These are phyloP conservation scores for Carex myosuroides DNA, from an alignment of 176 grass and related monocot genomes.

Conservation along the genomic window DNA sequence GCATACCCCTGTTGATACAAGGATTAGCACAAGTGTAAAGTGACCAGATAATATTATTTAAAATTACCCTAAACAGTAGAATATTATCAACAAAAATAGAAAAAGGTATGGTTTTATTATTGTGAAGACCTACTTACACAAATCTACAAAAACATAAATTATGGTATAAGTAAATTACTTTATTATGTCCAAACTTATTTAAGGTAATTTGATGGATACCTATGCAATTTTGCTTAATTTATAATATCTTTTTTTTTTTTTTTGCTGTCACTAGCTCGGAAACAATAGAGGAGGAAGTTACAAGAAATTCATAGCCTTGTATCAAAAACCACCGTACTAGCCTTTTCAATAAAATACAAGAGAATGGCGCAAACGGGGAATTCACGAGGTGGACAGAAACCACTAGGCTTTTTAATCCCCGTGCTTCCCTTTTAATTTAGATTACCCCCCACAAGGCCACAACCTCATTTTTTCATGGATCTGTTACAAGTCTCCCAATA, in stretches of 20 bases:
- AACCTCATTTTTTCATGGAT: not conserved
- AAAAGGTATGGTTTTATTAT: not conserved
- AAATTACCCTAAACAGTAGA: not conserved
- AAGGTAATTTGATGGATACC: no score
- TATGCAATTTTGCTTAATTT: not conserved
- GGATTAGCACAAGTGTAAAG: not conserved
- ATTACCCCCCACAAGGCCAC: not conserved
- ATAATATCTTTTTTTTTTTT: not conserved
- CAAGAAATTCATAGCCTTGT: conserved; percentile 1
- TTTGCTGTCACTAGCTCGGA: not conserved
- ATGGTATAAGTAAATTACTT: no score
- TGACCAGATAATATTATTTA: no score
- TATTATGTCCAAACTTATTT: no score
- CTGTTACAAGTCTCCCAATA: not conserved
- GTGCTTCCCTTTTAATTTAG: not conserved
- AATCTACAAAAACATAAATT: not conserved
- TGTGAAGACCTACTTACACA: not conserved
- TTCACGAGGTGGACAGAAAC: conserved; percentile 10
- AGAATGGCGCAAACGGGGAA: not conserved
- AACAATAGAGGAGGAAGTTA: conserved; percentile 2
- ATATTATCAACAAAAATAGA: not conserved
- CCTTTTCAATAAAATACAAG: conserved; percentile 7
- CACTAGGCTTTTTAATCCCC: conserved; percentile 5
- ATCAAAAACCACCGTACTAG: not conserved
- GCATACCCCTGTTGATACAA: not conserved